Evolutionary conservation across 495 filamentous ascomycete species (phyloP).

Genomic region (Talaromyces thailandensis): DNA sequence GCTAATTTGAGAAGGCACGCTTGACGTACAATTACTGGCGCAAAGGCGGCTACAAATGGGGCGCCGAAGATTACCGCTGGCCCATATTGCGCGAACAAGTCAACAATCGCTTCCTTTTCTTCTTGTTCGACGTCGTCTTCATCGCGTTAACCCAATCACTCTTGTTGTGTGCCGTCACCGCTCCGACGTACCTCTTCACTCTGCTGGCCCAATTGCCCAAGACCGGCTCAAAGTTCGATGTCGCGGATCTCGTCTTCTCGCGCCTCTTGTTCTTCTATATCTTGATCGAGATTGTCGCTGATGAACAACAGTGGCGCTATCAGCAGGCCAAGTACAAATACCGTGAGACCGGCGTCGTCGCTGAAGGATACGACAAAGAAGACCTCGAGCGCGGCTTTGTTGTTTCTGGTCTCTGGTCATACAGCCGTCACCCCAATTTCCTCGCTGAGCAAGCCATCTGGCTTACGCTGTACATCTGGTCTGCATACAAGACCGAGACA

Average conservation of each 20-base stretch:
- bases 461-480: constrained; percentile 81
- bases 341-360: constrained; percentile 19
- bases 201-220: constrained; percentile 37
- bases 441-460: constrained; percentile 87
- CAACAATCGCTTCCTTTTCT: constrained; percentile 52
- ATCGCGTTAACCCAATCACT: constrained; percentile 80
- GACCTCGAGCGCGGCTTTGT: constrained; percentile 91
- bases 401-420: constrained; percentile 76
- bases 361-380: constrained; percentile 40
- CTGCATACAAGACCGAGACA: constrained; percentile 58
- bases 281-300: constrained; percentile 69
- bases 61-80: constrained; percentile 95
- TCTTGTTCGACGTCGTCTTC: constrained; percentile 79
- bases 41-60: constrained; percentile 81
- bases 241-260: constrained; percentile 60
- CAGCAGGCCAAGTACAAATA: constrained; percentile 64
- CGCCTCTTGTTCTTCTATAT: constrained; percentile 60
- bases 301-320: constrained; percentile 91
- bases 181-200: constrained; percentile 77
- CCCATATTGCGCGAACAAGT: constrained; percentile 41
- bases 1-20: constrained; percentile 37
- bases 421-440: constrained; percentile 89
- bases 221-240: constrained; percentile 31
- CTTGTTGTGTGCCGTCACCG: constrained; percentile 54
- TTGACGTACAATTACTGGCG: constrained; percentile 97